Conservation (phyloP, 768 basidiomycete species). For the Tricholoma terreum region DNA sequence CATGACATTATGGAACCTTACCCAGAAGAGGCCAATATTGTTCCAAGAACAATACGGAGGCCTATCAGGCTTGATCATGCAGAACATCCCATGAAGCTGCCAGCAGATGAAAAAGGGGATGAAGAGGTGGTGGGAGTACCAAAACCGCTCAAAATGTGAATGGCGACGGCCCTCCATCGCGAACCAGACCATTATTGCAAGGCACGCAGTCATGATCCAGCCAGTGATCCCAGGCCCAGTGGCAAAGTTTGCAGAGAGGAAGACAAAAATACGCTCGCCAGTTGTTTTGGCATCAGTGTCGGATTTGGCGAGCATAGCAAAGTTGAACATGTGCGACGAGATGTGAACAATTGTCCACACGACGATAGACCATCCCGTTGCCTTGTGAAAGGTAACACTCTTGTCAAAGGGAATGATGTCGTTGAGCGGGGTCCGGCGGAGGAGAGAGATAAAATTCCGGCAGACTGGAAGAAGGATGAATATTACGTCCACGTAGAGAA, state of each 20-base stretch:
- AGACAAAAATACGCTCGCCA: conserved; percentile 59
- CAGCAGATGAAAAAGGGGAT: conserved; percentile 90
- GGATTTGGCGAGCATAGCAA: conserved; percentile 58
- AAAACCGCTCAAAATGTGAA: conserved; percentile 83
- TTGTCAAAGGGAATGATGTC: conserved; percentile 91
- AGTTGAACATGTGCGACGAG: conserved; percentile 84
- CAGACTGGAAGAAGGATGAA: conserved; percentile 95
- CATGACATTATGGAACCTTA: conserved; percentile 32
- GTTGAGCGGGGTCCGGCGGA: conserved; percentile 84
- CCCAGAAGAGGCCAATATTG: conserved; percentile 94
- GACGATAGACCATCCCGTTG: conserved; percentile 89
- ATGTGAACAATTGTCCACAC: conserved; percentile 74
- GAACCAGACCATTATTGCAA: conserved; percentile 82
- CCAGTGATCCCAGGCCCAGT: conserved; percentile 83
- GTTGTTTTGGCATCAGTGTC: conserved; percentile 52
- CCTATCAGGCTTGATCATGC: conserved; percentile 91
- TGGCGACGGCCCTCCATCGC: conserved; percentile 78
- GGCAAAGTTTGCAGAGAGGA: conserved; percentile 74
- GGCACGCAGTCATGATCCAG: conserved; percentile 79
- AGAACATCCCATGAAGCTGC: conserved; percentile 97
- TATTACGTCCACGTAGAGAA: conserved; percentile 87
- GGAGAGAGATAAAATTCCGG: conserved; percentile 88
- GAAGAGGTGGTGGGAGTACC: conserved; percentile 88
- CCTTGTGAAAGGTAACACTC: conserved; percentile 88
- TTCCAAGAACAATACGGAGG: conserved; percentile 85